Conservation (phyloP, 2,329 filamentous ascomycete species). For the Juglanconis sp. region DNA sequence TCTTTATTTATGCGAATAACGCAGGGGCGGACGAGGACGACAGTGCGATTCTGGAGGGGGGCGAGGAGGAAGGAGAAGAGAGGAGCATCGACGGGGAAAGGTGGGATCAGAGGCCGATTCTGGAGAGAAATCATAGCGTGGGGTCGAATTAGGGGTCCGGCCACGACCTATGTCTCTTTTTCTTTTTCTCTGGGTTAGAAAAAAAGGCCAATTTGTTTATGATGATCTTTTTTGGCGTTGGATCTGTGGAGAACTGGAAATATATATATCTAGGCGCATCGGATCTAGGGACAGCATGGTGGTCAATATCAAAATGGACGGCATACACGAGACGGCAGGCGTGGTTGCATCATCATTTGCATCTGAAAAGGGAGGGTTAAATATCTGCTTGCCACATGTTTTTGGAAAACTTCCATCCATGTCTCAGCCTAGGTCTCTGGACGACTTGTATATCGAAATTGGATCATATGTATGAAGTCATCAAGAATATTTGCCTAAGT, state of each 20-base stretch:
- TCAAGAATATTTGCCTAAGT: no score
- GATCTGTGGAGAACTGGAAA: no score
- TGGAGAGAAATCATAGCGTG: constrained; percentile 30
- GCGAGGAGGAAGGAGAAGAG: constrained; percentile 28
- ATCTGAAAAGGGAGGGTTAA: neutral
- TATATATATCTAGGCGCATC: no score
- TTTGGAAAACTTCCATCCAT: no score
- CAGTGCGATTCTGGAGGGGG: constrained; percentile 26
- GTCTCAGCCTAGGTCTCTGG: no score
- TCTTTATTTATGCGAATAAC: constrained; percentile 68
- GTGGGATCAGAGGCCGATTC: constrained; percentile 40
- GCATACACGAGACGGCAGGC: neutral
- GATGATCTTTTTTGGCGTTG: no score
- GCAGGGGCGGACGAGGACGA: constrained; percentile 32
- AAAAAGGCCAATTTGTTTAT: neutral
- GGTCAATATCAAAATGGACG: neutral
- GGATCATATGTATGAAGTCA: no score
- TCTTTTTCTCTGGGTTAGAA: neutral
- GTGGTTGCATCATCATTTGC: neutral
- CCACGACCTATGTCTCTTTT: neutral
- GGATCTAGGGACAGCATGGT: neutral
- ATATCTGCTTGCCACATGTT: neutral
- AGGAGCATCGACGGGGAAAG: constrained; percentile 27
- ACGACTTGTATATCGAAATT: no score
- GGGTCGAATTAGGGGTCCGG: constrained; percentile 13